Base-by-base conservation (phyloP, 2,329 filamentous ascomycete genomes). In the Neofusicoccum laricinum region DNA sequence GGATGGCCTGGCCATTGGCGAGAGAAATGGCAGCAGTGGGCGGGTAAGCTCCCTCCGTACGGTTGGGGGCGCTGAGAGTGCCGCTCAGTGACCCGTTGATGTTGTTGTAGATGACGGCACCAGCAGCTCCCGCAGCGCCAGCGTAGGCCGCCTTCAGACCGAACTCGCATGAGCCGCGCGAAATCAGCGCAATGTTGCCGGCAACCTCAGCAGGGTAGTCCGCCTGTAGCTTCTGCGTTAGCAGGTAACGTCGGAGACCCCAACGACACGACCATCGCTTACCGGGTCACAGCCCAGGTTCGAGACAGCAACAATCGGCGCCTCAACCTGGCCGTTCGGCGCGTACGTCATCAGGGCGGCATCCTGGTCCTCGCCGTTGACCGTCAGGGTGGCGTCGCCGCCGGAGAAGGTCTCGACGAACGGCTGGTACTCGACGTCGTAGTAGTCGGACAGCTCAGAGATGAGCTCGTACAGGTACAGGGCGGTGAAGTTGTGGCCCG, bases 91-190 rank as follows among this genome's bases (percentile, higher is more conserved):
- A 5, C 1, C 86, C 90, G 1, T 83, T 77, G 2, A 86, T 86
- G 68, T 88, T 89, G 80, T 94, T 92, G 78, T 91, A 93, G 57
- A 95, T 82, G 14, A 95, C 78, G 0, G 88, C 89, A 1, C 88
- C 91, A 3, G 86, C 75, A 4, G 91, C 91, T 19, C 90, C 90
- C 1, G 89, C 89, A 55, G 80, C 82, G 46, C 88, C 89, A 5
- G 91, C 90, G 14, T 85, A 78, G 61, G 82, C 83, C 1, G 89
- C 89, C 79, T 95, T 95, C 65, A 82, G 77, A 11, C 88, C 90
- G 69, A 94, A 95, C 7, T 86, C 69, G 72, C 91, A 95, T 1
- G 77, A 81, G 61, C 91, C 91, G 63, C 91, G 87, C 34, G 82
- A 80, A 67, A 95, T 84, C 41, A 95, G 81, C 10, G 89, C 90